A percentile compares a stretch with the other conserved stretches of the same genome.
phyloP scores from a whole-genome alignment of 2,329 filamentous ascomycete genomes.

The Aureobasidium vineae region DNA sequence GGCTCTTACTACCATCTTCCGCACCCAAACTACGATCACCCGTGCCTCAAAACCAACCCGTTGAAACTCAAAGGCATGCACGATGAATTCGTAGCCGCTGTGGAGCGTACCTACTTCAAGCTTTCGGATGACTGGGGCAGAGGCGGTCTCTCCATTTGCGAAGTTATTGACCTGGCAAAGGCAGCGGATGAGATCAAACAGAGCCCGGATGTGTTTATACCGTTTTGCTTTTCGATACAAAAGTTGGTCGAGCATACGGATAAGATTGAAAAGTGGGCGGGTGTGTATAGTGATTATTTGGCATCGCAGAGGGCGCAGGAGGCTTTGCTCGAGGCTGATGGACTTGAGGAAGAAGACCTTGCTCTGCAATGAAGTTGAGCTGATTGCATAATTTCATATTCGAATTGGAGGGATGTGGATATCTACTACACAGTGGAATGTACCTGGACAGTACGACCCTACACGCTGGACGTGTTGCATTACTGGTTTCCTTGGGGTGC shows the following conservation, averaged over 20 bases:
- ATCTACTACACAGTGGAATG: slow-evolving; percentile 62
- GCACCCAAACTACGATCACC: slow-evolving; percentile 7
- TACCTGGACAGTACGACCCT: slow-evolving; percentile 61
- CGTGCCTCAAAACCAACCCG: background rate
- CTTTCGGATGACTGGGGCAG: background rate
- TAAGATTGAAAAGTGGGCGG: background rate
- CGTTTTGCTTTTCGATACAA: background rate
- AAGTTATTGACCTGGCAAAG: background rate
- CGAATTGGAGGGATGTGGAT: slow-evolving; percentile 36
- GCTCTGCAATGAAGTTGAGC: background rate
- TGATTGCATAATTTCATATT: background rate
- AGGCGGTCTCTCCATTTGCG: slow-evolving; percentile 1
- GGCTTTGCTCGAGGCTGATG: background rate
- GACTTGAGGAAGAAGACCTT: background rate
- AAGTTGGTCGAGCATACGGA: slow-evolving; percentile 2
- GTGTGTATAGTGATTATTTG: background rate
- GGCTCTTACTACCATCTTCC: slow-evolving; percentile 5
- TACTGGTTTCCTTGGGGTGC: background rate
- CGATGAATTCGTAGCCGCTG: background rate
- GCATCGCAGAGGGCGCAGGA: background rate
- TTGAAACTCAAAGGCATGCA: slow-evolving; percentile 7
- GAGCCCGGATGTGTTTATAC: background rate
- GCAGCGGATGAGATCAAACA: slow-evolving; percentile 4
- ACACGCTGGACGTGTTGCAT: slow-evolving; percentile 52
- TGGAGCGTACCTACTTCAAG: slow-evolving; percentile 4